Evolutionary conservation across 805 yeast genomes (phyloP).

Genomic region (Pichia scutulata): DNA sequence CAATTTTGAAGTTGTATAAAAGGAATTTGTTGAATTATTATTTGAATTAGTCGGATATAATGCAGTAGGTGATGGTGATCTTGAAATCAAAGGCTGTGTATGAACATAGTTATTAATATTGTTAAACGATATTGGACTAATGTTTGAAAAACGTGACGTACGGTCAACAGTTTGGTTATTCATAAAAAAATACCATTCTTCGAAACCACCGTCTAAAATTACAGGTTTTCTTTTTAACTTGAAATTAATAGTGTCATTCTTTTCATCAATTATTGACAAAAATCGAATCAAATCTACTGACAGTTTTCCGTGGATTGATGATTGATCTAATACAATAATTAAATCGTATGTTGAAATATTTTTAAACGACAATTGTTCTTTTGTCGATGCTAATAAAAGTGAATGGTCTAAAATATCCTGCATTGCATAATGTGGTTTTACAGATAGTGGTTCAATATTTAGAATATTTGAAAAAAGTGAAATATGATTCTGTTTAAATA

Average conservation of each 20-base stretch:
- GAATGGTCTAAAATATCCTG: conserved; percentile 61
- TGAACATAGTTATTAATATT: conserved; percentile 5
- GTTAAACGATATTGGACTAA: not conserved
- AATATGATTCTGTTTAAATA: conserved; percentile 59
- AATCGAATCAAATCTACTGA: conserved; percentile 26
- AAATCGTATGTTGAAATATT: conserved; percentile 49
- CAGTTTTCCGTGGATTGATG: conserved; percentile 21
- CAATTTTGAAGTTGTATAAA: not conserved
- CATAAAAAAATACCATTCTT: conserved; percentile 44
- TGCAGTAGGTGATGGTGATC: conserved; percentile 9
- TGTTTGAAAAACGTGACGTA: not conserved
- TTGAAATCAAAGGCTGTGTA: conserved; percentile 3
- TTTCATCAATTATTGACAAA: conserved; percentile 29
- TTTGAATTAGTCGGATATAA: not conserved
- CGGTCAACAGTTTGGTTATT: conserved; percentile 3
- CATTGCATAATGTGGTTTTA: conserved; percentile 45
- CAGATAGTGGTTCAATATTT: conserved; percentile 68
- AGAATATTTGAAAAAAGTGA: conserved; percentile 44
- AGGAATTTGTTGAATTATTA: not conserved
- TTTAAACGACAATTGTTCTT: conserved; percentile 47
- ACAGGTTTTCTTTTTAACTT: conserved; percentile 34
- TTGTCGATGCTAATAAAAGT: conserved; percentile 45
- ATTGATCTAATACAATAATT: conserved; percentile 56
- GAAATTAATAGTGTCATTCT: conserved; percentile 29
- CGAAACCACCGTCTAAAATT: conserved; percentile 51